Evolutionary conservation across 2,329 filamentous ascomycete species (phyloP).

Genomic region (Phyllosticta paracitricarpa): DNA sequence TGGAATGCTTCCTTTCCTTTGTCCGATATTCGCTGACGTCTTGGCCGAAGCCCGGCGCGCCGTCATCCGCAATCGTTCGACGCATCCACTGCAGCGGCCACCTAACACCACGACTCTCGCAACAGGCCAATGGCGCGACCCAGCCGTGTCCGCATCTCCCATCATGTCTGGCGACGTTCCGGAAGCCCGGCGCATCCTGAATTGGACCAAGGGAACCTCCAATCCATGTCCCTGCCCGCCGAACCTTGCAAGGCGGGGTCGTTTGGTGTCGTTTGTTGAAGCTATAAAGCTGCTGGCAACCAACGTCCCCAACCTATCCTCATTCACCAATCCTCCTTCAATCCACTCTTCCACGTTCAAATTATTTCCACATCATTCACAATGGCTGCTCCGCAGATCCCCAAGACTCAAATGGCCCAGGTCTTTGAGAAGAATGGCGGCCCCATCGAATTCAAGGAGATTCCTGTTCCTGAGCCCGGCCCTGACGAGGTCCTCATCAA

Average conservation of each 20-base stretch:
- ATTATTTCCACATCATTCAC: slow-evolving; percentile 11
- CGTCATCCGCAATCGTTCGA: not conserved
- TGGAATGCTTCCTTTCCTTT: not conserved
- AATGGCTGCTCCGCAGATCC: slow-evolving; percentile 48
- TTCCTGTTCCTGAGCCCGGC: slow-evolving; percentile 69
- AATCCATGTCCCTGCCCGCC: not conserved
- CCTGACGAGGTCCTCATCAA: slow-evolving; percentile 88
- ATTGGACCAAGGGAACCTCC: not conserved
- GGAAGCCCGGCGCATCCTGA: not conserved
- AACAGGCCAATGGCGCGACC: not conserved
- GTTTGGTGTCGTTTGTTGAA: not conserved
- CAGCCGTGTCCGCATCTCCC: not conserved
- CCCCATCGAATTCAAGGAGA: slow-evolving; percentile 62
- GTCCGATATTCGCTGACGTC: not conserved
- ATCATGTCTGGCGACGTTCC: not conserved
- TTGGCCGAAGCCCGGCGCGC: not conserved
- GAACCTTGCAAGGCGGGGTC: slow-evolving; percentile 2
- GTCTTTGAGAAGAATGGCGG: slow-evolving; percentile 75
- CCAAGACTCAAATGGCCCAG: slow-evolving; percentile 81
- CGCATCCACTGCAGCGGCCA: not conserved
- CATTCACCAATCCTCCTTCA: slow-evolving; percentile 1
- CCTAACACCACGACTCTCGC: not conserved
- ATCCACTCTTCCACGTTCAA: not conserved
- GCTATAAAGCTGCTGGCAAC: slow-evolving; percentile 3
- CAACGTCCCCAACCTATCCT: not conserved